phyloP scores from a whole-genome alignment of 805 yeast genomes.

The Yamadazyma insecticola region DNA sequence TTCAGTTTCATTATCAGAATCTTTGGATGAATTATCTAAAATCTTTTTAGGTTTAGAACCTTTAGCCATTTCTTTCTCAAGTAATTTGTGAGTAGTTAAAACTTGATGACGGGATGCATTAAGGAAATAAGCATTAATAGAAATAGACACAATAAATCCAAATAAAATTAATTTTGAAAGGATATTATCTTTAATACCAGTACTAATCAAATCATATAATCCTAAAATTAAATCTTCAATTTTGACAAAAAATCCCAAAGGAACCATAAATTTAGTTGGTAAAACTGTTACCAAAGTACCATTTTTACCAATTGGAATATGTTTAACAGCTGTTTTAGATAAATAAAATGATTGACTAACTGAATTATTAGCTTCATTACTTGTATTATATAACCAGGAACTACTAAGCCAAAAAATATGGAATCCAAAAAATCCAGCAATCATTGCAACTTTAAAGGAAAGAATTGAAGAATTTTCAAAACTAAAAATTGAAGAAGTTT shows the following conservation, averaged over 20 bases:
- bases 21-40: constrained; percentile 24
- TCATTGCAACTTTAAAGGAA: constrained; percentile 55
- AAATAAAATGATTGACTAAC: constrained; percentile 16
- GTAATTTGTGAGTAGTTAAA: constrained; percentile 36
- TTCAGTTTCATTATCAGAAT: constrained; percentile 11
- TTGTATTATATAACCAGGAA: constrained; percentile 53
- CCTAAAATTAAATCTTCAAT: constrained; percentile 57
- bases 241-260: constrained; percentile 50
- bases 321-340: constrained; percentile 38
- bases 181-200: constrained; percentile 73
- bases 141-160: constrained; percentile 68
- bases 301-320: constrained; percentile 40
- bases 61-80: constrained; percentile 28
- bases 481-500: constrained; percentile 19
- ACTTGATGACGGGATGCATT: constrained; percentile 77
- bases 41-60: constrained; percentile 11
- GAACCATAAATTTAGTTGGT: constrained; percentile 55
- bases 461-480: constrained; percentile 33
- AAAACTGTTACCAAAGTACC: constrained; percentile 57
- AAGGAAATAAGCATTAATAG: constrained; percentile 78
- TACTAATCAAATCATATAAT: constrained; percentile 51
- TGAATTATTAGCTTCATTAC: constrained; percentile 6
- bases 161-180: constrained; percentile 73
- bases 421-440: constrained; percentile 55
- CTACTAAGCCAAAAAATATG: constrained; percentile 68